These are phyloP conservation scores for Entonaema liquescens DNA, from an alignment of 495 filamentous ascomycete genomes.

Conservation along the genomic window DNA sequence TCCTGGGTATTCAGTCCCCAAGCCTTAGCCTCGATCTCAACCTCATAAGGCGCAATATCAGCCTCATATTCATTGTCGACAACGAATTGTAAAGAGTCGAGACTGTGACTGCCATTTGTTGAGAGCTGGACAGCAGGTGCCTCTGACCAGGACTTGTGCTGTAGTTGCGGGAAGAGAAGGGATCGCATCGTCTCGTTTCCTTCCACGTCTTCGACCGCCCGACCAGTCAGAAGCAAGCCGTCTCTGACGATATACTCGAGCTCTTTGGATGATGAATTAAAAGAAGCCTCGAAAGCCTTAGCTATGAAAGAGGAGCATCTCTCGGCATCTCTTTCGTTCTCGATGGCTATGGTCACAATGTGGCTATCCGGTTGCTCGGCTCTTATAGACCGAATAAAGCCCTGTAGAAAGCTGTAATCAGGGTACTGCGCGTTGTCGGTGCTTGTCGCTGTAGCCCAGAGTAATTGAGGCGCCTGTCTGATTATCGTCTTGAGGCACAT, in stretches of 20 bases:
- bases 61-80: not conserved
- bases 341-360: slow-evolving; percentile 12
- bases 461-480: not conserved
- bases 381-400: slow-evolving; percentile 9
- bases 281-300: slow-evolving; percentile 2
- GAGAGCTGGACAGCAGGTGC: slow-evolving; percentile 3
- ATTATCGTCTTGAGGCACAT: slow-evolving; percentile 1
- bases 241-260: slow-evolving; percentile 15
- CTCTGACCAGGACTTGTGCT: slow-evolving; percentile 1
- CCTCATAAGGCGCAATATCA: not conserved
- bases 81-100: slow-evolving; percentile 14
- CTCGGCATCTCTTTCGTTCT: not conserved
- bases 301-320: slow-evolving; percentile 6
- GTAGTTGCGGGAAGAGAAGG: slow-evolving; percentile 5
- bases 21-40: slow-evolving; percentile 10
- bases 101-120: not conserved
- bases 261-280: slow-evolving; percentile 7
- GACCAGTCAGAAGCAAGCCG: slow-evolving; percentile 3
- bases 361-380: slow-evolving; percentile 14
- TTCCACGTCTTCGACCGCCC: slow-evolving; percentile 3
- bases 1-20: slow-evolving; percentile 8
- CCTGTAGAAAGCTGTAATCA: slow-evolving; percentile 11
- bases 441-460: slow-evolving; percentile 16
- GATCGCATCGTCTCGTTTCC: slow-evolving; percentile 11
- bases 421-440: slow-evolving; percentile 5